Base-by-base conservation (phyloP, 805 yeast genomes). In the Cyberlindnera petersonii region DNA sequence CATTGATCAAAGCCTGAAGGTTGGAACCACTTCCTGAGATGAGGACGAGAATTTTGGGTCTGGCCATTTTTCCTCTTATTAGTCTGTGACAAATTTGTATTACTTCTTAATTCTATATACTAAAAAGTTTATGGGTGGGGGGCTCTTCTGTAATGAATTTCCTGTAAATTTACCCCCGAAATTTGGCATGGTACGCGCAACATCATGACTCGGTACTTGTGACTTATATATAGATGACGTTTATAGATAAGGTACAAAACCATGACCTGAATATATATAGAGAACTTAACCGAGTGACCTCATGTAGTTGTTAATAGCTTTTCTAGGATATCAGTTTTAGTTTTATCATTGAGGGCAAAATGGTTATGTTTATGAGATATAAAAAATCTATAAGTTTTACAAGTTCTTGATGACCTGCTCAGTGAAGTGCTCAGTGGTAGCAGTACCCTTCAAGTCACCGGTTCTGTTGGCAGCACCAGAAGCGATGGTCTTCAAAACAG, bases 21-120 rank as follows among this genome's bases (percentile, higher is more conserved):
- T 93, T 93, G n/a, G 97, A 79, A 2, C 98, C 98, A 21, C 83
- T 82, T 0, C 98, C 98, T 0, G 98, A 89, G 17, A 93, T 93
- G 26, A 93, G 74, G 0, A 93, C 97, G 3, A 63, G 52, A 23
- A 70, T 63, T 46, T 64, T 67, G 23, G 58, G 54, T 19, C 43
- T 44, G 17, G 55, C 33, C 44, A 43, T 44, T 34, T 9, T 42
- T 20, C 10, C 11, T 17, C 18, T n/a, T 9, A 18, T 18, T 29
- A 4, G 20, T 24, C 13, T 24, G 19, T 18, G 33, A 24, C 21
- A 28, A 33, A 13, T 6, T 17, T 18, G 23, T 7, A 11, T 10
- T 24, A 11, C n/a, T 13, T 24, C 6, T 24, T 9, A 6, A 13
- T 24, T 6, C 9, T n/a, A 9, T n/a, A n/a, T 14, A 22, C n/a